Evolutionary conservation across 192 early-diverging fungal genomes (phyloP).

Genomic region (Coemansia sp.): DNA sequence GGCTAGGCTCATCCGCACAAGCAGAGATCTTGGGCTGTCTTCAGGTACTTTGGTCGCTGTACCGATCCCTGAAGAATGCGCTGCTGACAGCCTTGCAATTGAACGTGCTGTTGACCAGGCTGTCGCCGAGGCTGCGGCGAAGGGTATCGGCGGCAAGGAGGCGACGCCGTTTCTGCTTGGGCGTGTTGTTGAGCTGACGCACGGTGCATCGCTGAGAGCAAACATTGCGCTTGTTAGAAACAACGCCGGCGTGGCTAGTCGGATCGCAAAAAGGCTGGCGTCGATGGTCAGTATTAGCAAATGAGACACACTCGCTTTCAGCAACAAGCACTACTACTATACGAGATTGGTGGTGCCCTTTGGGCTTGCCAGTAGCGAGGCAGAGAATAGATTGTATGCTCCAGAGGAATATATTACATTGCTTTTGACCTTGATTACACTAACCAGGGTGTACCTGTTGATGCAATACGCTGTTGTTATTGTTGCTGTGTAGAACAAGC

Average conservation of each 20-base stretch:
- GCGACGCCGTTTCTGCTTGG: constrained; percentile 92
- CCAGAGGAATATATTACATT: too few species aligned
- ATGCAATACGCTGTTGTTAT: too few species aligned
- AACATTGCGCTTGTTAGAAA: constrained; percentile 90
- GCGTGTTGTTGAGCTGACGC: constrained; percentile 77
- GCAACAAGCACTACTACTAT: too few species aligned
- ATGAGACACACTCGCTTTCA: not conserved
- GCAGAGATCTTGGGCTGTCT: constrained; percentile 58
- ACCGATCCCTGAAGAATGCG: constrained; percentile 74
- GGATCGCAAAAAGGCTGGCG: constrained; percentile 62
- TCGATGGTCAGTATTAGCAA: constrained; percentile 10
- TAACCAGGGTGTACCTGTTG: too few species aligned
- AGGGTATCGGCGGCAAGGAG: constrained; percentile 77
- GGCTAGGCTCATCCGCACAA: constrained; percentile 52
- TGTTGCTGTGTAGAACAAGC: too few species aligned
- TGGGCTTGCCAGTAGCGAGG: too few species aligned
- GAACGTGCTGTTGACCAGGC: constrained; percentile 71
- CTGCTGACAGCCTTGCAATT: constrained; percentile 57
- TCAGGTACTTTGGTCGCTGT: constrained; percentile 86
- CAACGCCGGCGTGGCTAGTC: constrained; percentile 79
- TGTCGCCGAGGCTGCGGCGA: constrained; percentile 61
- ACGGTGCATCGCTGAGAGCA: constrained; percentile 62
- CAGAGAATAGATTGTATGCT: too few species aligned
- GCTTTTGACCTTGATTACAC: too few species aligned
- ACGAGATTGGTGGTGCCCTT: too few species aligned